A percentile compares a stretch with the other conserved stretches of the same genome.
Evolutionary conservation across 169 alveolate genomes (phyloP).

Genomic region (Babesia divergens): DNA sequence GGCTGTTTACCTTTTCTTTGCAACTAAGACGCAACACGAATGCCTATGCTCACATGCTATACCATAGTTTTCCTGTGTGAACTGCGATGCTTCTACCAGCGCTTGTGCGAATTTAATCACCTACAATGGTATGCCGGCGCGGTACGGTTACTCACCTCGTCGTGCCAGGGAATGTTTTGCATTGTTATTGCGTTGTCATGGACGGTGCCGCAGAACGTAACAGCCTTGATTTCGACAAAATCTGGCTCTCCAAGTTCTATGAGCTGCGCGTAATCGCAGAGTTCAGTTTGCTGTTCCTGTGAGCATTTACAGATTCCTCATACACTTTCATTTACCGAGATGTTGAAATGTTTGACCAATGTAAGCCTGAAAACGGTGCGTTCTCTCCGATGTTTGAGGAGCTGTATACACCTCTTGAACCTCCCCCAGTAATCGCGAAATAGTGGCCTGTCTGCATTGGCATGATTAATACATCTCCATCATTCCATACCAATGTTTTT

Average conservation of each 20-base stretch:
- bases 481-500: conserved; percentile 51
- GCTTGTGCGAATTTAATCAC: conserved; percentile 55
- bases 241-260: conserved; percentile 79
- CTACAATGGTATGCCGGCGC: conserved; percentile 1
- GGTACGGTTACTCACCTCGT: conserved; percentile 62
- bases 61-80: conserved; percentile 67
- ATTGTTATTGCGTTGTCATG: conserved; percentile 80
- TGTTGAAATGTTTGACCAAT: conserved; percentile 74
- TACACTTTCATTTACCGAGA: conserved; percentile 33
- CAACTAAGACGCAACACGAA: conserved; percentile 79
- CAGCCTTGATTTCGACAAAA: conserved; percentile 86
- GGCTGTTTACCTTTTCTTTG: conserved; percentile 59
- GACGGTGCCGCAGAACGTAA: conserved; percentile 85
- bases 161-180: conserved; percentile 83
- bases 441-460: conserved; percentile 76
- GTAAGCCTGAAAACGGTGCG: conserved; percentile 84
- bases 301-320: not conserved
- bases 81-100: conserved; percentile 47
- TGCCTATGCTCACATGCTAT: conserved; percentile 87
- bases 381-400: conserved; percentile 72
- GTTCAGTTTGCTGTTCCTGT: conserved; percentile 64
- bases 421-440: conserved; percentile 86
- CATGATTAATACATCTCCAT: not conserved
- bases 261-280: conserved; percentile 75
- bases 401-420: conserved; percentile 70